A percentile compares a stretch with the other conserved stretches of the same genome.
These are phyloP conservation scores for Avena insularis DNA, from an alignment of 176 grass and related monocot species.

Conservation along the genomic window DNA sequence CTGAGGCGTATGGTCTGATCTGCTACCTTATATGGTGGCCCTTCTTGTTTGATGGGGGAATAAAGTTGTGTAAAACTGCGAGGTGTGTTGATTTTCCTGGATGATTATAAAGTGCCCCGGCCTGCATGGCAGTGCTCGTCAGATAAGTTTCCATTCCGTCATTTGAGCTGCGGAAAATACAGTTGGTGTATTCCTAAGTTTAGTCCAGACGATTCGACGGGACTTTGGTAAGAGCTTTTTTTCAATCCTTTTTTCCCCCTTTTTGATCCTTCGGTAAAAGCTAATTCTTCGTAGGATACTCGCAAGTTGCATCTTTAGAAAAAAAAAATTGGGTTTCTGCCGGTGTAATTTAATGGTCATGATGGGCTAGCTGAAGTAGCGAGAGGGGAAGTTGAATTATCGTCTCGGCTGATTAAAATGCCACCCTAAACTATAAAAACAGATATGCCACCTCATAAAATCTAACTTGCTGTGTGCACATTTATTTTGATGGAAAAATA, in stretches of 20 bases:
- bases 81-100: slow-evolving; percentile 30
- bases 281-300: no score
- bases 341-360: no score
- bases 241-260: no score
- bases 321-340: no score
- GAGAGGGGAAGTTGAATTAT: no score
- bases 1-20: background rate
- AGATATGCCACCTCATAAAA: background rate
- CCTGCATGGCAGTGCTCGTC: slow-evolving; percentile 23
- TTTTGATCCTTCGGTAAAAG: no score
- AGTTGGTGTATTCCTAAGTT: no score
- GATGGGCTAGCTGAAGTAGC: no score
- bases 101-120: slow-evolving; percentile 28
- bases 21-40: background rate
- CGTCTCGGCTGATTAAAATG: background rate
- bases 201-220: no score
- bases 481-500: background rate
- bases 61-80: slow-evolving; percentile 11
- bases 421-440: background rate
- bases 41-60: slow-evolving; percentile 28
- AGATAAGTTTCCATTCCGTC: slow-evolving; percentile 5
- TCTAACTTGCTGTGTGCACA: background rate
- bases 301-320: no score
- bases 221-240: no score
- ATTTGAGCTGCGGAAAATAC: background rate